phyloP scores from a whole-genome alignment of 2,329 filamentous ascomycete species.

The Penicillium corylophilum region DNA sequence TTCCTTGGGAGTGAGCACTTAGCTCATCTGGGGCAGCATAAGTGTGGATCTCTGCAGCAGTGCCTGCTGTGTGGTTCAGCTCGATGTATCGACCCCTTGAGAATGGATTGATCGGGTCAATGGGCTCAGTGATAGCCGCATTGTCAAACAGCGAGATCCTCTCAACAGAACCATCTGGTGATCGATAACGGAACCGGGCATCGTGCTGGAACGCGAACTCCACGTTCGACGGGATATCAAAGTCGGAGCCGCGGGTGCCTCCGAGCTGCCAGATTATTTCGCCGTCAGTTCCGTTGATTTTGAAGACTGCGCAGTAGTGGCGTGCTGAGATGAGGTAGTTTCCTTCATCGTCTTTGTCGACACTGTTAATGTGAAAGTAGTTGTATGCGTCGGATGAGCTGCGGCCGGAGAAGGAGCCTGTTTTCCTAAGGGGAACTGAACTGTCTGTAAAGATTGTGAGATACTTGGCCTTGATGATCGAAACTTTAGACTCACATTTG shows the following conservation, averaged over 20 bases:
- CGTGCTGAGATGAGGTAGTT: not conserved
- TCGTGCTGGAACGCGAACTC: not conserved
- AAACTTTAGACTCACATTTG: not conserved
- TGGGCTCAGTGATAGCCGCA: not conserved
- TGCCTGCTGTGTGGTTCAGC: not conserved
- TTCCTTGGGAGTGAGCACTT: not conserved
- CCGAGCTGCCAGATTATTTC: not conserved
- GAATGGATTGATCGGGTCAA: not conserved
- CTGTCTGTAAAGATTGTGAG: not conserved
- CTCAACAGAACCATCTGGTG: not conserved
- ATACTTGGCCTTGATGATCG: not conserved
- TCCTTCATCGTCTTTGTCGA: not conserved
- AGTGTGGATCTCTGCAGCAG: not conserved
- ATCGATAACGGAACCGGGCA: not conserved
- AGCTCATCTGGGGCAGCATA: not conserved
- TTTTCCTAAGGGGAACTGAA: not conserved
- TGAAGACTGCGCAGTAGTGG: not conserved
- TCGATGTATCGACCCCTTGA: not conserved
- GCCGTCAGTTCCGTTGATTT: not conserved
- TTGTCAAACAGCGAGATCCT: not conserved
- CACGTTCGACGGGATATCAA: not conserved
- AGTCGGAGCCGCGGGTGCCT: not conserved
- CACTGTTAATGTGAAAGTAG: not conserved
- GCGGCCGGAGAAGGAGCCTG: not conserved
- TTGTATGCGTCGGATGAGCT: not conserved